phyloP scores from a whole-genome alignment of 305 asterid species.

The Plantago coronopus region DNA sequence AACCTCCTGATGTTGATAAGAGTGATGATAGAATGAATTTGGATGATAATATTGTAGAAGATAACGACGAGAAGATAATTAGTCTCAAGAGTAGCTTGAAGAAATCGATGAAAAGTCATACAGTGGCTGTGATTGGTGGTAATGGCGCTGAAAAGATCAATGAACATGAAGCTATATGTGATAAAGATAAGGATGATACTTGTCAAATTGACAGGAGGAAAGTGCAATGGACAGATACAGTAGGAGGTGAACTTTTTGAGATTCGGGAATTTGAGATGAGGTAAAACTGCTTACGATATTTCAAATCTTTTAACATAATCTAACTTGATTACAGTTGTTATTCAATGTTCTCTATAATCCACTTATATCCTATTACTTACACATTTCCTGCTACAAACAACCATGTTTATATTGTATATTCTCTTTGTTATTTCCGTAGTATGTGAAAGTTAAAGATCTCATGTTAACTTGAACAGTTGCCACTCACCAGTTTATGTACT shows the following conservation, averaged over 20 bases:
- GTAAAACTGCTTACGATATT: conserved; percentile 34
- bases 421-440: no score
- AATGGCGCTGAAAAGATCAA: conserved; percentile 20
- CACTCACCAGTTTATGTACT: conserved; percentile 2
- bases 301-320: background rate
- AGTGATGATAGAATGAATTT: conserved; percentile 33
- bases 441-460: conserved; percentile 1
- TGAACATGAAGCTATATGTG: conserved; percentile 31
- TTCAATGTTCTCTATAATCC: background rate
- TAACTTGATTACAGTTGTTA: conserved; percentile 7
- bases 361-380: no score
- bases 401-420: background rate
- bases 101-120: conserved; percentile 35
- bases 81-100: conserved; percentile 76
- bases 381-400: conserved; percentile 14
- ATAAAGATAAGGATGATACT: conserved; percentile 30
- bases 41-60: conserved; percentile 31
- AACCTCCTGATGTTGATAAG: conserved; percentile 34
- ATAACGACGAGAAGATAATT: conserved; percentile 28
- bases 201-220: conserved; percentile 51
- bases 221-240: conserved; percentile 81
- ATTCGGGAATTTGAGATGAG: conserved; percentile 85
- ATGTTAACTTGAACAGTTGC: conserved; percentile 3
- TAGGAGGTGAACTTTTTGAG: conserved; percentile 74
- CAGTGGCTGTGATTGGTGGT: conserved; percentile 30